A percentile compares a stretch with the other conserved stretches of the same genome.
Evolutionary conservation across 2,329 filamentous ascomycete species (phyloP).

Genomic region (Eurotiales sp.): DNA sequence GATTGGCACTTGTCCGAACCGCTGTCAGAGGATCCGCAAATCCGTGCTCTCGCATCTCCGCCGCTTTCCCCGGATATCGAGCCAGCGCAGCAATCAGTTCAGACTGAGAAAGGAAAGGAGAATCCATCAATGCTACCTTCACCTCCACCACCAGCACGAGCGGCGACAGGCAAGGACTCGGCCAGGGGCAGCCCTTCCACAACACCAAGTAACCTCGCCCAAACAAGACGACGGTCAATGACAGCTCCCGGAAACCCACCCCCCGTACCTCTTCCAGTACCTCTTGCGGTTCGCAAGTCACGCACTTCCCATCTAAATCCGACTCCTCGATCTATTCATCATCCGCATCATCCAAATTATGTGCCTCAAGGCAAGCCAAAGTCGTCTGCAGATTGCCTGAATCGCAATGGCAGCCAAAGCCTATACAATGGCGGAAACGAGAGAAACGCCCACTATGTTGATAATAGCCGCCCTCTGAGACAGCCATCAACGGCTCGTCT

Average conservation of each 20-base stretch:
- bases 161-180: background rate
- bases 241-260: constrained; percentile 33
- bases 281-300: constrained; percentile 26
- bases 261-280: constrained; percentile 27
- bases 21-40: constrained; percentile 35
- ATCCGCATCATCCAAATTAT: constrained; percentile 27
- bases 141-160: background rate
- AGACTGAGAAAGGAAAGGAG: background rate
- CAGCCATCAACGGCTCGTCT: background rate
- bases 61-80: constrained; percentile 8
- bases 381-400: constrained; percentile 2
- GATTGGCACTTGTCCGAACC: constrained; percentile 26
- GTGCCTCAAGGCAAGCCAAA: constrained; percentile 16
- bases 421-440: background rate
- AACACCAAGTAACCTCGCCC: background rate
- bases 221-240: constrained; percentile 18
- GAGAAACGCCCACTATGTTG: background rate
- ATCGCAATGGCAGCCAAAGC: background rate
- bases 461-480: background rate
- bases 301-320: constrained; percentile 19
- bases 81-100: background rate
- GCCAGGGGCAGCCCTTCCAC: too few relatives aligned
- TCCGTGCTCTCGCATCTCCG: constrained; percentile 27
- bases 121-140: background rate
- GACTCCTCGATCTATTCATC: constrained; percentile 20